Evolutionary conservation across 2,329 filamentous ascomycete species (phyloP), one percentile per base, ranked within the genome.

Genomic region (Purpureocillium lavendulum): DNA sequence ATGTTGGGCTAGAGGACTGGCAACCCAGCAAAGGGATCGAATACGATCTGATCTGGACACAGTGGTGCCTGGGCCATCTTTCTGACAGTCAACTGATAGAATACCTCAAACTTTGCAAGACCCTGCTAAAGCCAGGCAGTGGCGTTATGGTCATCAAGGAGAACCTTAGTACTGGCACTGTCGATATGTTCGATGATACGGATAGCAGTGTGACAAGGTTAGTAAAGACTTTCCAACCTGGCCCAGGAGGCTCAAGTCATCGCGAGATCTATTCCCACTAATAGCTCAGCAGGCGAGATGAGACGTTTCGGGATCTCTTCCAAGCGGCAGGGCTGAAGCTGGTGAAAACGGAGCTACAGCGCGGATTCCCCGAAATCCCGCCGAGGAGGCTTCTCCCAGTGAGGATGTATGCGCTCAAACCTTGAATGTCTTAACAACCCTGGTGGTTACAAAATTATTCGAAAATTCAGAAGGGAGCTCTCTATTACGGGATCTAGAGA

Each of bases 61-160:
- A 96, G 60, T 95, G 89, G 88, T 96, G 88, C 59, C 61, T 90
- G 7, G 84, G 86, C 17, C 83, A 96, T 58, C 65, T 95, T 40
- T 87, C 76, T 1, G 87, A 95, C 55, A 62, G 61, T 7, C 79
- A 94, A 57, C 57, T 96, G 4, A 67, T 84, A 1, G 65, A 64
- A 2, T 94, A 82, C 52, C 61, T 96, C 13, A 50, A 64, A 40
- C 69, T 76, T 18, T 85, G 85, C 56, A 72, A 70, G 35, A 49
- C 59, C 0, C 67, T 44, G 0, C 37, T 67, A 3, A 42, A 42
- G 1, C 52, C 54, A 2, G 54, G 54, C 0, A 51, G 49, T n/a
- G 57, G 54, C 0, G 9, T 64, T 7, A 60, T 66, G 3, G 52
- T 66, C 1, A 33, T 67, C 13, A 66, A 66, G 66, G 89, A 96